These are phyloP conservation scores for Diaporthe sp. DNA, from an alignment of 2,329 filamentous ascomycete species.

Conservation along the genomic window DNA sequence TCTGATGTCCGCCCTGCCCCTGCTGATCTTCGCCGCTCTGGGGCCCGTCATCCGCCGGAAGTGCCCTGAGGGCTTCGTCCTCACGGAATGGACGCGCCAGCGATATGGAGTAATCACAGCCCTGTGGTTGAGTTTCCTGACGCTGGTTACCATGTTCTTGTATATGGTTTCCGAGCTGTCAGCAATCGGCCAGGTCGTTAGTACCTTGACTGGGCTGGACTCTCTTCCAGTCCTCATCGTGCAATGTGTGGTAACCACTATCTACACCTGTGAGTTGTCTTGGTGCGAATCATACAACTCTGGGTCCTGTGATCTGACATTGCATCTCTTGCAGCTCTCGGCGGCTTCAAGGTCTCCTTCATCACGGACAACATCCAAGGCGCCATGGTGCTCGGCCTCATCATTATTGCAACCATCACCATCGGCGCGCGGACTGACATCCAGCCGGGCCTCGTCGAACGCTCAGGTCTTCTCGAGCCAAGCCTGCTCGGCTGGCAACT, in stretches of 20 bases:
- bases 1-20: conserved; percentile 77
- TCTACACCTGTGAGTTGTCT: conserved; percentile 78
- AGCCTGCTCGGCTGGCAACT: conserved; percentile 86
- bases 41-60: conserved; percentile 84
- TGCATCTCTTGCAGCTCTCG: conserved; percentile 68
- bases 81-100: conserved; percentile 87
- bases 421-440: conserved; percentile 82
- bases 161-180: conserved; percentile 91
- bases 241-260: conserved; percentile 81
- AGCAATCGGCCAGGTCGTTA: conserved; percentile 84
- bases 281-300: too few relatives aligned
- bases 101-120: conserved; percentile 79
- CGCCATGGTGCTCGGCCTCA: conserved; percentile 80
- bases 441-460: conserved; percentile 75
- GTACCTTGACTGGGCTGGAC: conserved; percentile 79
- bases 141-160: conserved; percentile 84
- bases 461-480: conserved; percentile 77
- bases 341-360: conserved; percentile 88
- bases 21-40: conserved; percentile 80
- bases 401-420: conserved; percentile 83
- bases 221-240: conserved; percentile 83
- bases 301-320: background rate
- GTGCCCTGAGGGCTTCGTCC: conserved; percentile 85
- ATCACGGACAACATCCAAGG: conserved; percentile 87
- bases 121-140: conserved; percentile 82